Conservation (phyloP, 192 early-diverging fungal species). For the Chytriomyces confervae region DNA sequence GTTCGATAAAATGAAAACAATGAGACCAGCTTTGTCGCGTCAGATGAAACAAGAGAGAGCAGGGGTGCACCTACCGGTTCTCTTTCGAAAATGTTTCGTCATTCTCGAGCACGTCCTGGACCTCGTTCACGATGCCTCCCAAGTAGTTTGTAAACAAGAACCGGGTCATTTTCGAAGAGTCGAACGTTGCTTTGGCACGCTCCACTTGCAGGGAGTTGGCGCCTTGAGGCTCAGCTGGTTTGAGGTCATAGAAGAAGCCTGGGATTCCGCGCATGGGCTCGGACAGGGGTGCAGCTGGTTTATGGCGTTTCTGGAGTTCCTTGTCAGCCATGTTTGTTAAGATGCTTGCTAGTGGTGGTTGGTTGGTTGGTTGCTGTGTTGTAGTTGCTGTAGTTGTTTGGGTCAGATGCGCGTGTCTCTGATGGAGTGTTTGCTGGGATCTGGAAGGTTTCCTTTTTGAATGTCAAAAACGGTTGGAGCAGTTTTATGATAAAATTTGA, state of each 20-base stretch:
- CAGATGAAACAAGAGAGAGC: not conserved
- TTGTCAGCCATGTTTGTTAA: too few species aligned
- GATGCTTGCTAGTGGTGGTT: too few species aligned
- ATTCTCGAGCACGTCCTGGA: conserved; percentile 65
- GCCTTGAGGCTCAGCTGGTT: conserved; percentile 36
- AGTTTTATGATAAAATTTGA: too few species aligned
- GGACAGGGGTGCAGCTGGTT: not conserved
- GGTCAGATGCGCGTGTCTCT: too few species aligned
- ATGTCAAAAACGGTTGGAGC: too few species aligned
- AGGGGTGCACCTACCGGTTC: conserved; percentile 26
- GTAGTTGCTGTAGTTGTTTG: too few species aligned
- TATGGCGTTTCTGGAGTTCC: too few species aligned
- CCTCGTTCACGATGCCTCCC: conserved; percentile 60
- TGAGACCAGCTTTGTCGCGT: too few species aligned
- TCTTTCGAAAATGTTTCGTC: conserved; percentile 78
- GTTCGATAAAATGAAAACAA: not conserved
- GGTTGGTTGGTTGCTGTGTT: too few species aligned
- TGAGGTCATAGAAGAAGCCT: conserved; percentile 33
- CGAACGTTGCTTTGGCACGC: conserved; percentile 71
- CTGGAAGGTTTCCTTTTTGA: too few species aligned
- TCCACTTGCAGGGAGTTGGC: conserved; percentile 62
- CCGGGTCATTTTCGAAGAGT: conserved; percentile 65
- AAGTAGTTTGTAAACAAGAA: conserved; percentile 73
- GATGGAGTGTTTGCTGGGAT: too few species aligned
- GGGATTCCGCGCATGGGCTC: conserved; percentile 22